Base-by-base conservation (phyloP, 148 eudicot genomes). In the Rhododendron mucronatum region DNA sequence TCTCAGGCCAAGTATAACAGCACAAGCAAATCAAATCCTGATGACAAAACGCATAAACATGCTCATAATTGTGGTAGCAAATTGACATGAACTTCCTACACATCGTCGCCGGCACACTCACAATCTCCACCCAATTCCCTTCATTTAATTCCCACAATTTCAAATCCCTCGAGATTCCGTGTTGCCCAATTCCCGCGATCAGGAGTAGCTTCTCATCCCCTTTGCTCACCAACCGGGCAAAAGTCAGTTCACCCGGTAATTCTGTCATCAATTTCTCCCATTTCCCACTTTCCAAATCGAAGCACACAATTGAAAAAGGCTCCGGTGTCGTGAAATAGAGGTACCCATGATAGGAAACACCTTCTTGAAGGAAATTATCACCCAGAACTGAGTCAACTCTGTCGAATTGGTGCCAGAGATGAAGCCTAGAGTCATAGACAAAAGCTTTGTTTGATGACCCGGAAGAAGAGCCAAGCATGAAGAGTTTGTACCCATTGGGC, bases 1-100 rank as follows among this genome's bases (percentile, higher is more conserved):
- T 86, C 89, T 93, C 96, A 16, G 96, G 98, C 94, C 94, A 95
- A 35, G 83, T 91, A 21, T 89, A 92, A 85, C 95, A 93, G 85
- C 95, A 91, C 41, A 94, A 86, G 76, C 95, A 95, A 2, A 95
- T 88, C 93, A 93, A 53, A 0, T 95, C 96, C 76, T 93, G 88
- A 71, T 95, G 98, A 95, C 95, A 94, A 78, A 93, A 94, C 65
- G 93, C 91, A 83, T 94, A 95, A 37, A 94, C 85, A 86, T 93
- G 94, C 87, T 94, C 93, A 85, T 95, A 95, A 44, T 94, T 94
- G 76, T 94, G 98, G 79, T 91, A 95, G 78, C 96, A 94, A 82
- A 93, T 91, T 0, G 93, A 93, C 73, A 91, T 87, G 85, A 95
- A 92, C 78, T 95, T 94, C 90, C 89, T 86, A 84, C 89, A 91